phyloP scores from a whole-genome alignment of 2,329 filamentous ascomycete species.

The Fusarium solani-melongenae region DNA sequence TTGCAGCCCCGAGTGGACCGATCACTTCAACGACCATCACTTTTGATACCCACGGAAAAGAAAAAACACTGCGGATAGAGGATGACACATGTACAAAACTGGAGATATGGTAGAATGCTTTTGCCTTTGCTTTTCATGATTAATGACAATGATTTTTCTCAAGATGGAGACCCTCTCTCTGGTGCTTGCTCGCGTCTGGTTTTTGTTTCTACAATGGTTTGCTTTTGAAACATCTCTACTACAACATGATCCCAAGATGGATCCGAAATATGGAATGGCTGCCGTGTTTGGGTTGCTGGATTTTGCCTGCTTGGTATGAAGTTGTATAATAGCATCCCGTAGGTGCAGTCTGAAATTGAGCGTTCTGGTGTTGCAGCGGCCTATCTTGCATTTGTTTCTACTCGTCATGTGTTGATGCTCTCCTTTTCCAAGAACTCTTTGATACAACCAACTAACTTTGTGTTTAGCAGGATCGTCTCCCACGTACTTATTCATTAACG shows the following conservation, averaged over 20 bases:
- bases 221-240: background rate
- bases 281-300: slow-evolving; percentile 4
- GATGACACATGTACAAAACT: slow-evolving; percentile 41
- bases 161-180: slow-evolving; percentile 13
- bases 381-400: background rate
- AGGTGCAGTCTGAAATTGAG: slow-evolving; percentile 3
- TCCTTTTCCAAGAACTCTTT: background rate
- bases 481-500: background rate
- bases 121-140: slow-evolving; percentile 42
- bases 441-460: background rate
- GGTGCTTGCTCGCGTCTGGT: slow-evolving; percentile 5
- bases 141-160: slow-evolving; percentile 42
- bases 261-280: slow-evolving; percentile 4
- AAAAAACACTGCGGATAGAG: slow-evolving; percentile 34
- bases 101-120: slow-evolving; percentile 38
- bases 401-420: background rate
- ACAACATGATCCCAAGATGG: background rate
- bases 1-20: slow-evolving; percentile 45
- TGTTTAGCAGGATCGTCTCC: background rate
- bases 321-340: slow-evolving; percentile 20
- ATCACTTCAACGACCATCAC: slow-evolving; percentile 45
- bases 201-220: slow-evolving; percentile 12
- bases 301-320: slow-evolving; percentile 9
- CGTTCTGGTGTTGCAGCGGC: background rate
- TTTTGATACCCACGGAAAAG: slow-evolving; percentile 47